Base-by-base conservation (phyloP, 2,329 filamentous ascomycete genomes). In the Clonostachys rhizophaga region DNA sequence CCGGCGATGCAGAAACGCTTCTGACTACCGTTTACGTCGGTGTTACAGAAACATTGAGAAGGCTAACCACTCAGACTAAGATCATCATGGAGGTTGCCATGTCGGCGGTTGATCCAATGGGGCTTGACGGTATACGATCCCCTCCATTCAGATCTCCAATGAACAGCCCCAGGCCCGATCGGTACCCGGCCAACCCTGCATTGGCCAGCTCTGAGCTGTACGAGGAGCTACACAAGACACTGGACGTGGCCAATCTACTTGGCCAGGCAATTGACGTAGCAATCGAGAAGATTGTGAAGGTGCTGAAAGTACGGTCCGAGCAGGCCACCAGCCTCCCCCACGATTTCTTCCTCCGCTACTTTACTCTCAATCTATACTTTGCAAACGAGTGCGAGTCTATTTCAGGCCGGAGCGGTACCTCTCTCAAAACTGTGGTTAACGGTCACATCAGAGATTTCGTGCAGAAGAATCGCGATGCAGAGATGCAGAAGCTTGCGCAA, bases 51-150 rank as follows among this genome's bases (percentile, higher is more conserved):
- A 89, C 89, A 5, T 65, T 99, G 43, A 79, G 94, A 48, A 80
- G 94, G 58, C 71, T 96, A 8, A 90, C 89, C 16, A 91, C 90
- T 1, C 92, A 97, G 62, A 87, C 94, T 47, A 99, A 99, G 64
- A 84, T 97, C 10, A 69, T 99, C n/a, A 75, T 99, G 10, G 94
- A 99, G 64, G 88, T 96, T 17, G 94, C 91, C 1, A 96, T 91
- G 62, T 85, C 82, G 12, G 76, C 88, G 45, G 74, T 78, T 13
- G 69, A 75, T 18, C 58, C 59, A 39, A 58, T 58, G 48, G 54
- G 49, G 53, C 66, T 54, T 2, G 67, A 69, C 12, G 71, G 68
- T 6, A 49, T 75, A 36, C 72, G 68, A 49, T 78, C 76, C 8
- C 75, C 76, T 2, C 67, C 70, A 2, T 49, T 75, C 10, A 69